Conservation (phyloP, 2,329 filamentous ascomycete genomes). For the Fusarium virguliforme region DNA sequence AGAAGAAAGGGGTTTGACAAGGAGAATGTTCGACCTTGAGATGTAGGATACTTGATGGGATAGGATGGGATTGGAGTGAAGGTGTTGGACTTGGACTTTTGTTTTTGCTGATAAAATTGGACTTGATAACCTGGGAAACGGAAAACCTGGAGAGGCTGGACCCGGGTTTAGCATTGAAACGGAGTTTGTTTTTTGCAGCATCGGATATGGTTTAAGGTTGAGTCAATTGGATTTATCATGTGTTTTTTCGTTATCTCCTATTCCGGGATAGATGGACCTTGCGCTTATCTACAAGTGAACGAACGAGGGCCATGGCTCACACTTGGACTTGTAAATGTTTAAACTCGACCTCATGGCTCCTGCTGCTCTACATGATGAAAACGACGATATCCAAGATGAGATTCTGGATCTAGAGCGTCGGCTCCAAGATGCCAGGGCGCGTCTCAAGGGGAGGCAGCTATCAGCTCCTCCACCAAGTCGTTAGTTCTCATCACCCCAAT, state of each 20-base stretch:
- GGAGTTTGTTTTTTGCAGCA: slow-evolving; percentile 42
- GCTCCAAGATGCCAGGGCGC: slow-evolving; percentile 63
- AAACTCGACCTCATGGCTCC: slow-evolving; percentile 49
- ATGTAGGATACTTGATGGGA: slow-evolving; percentile 19
- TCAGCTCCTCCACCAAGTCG: slow-evolving; percentile 39
- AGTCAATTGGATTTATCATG: slow-evolving; percentile 41
- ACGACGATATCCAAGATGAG: slow-evolving; percentile 65
- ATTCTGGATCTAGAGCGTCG: slow-evolving; percentile 72
- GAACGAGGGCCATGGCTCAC: slow-evolving; percentile 21
- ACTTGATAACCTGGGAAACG: slow-evolving; percentile 1
- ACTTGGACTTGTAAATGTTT: slow-evolving; percentile 21
- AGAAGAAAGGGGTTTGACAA: slow-evolving; percentile 60
- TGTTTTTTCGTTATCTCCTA: slow-evolving; percentile 38
- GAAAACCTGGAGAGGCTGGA: slow-evolving; percentile 15
- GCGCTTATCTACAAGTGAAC: slow-evolving; percentile 41
- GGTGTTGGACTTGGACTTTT: slow-evolving; percentile 47
- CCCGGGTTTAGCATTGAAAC: slow-evolving; percentile 43
- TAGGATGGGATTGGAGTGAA: slow-evolving; percentile 28
- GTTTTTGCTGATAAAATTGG: slow-evolving; percentile 35
- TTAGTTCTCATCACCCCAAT: slow-evolving; percentile 24
- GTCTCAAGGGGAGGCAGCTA: slow-evolving; percentile 57
- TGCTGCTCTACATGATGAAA: slow-evolving; percentile 35
- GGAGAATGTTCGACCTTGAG: slow-evolving; percentile 66
- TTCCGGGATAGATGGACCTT: slow-evolving; percentile 28
- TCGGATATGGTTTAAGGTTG: slow-evolving; percentile 23